These are phyloP conservation scores for Symbiotaphrina buchneri DNA, from an alignment of 495 filamentous ascomycete species.

Conservation along the genomic window DNA sequence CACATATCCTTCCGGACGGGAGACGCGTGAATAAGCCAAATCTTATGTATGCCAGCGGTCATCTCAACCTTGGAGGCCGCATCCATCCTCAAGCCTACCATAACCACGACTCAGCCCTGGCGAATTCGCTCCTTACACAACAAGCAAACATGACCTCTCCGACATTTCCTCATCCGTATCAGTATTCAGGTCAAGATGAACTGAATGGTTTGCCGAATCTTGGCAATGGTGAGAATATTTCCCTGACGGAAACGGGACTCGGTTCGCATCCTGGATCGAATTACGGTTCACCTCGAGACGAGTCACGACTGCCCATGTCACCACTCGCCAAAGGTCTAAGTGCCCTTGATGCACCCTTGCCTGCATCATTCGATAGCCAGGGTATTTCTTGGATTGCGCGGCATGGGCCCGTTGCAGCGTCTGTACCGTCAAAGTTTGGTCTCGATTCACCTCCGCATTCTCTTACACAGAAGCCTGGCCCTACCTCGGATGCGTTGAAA, in stretches of 20 bases:
- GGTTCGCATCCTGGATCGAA: slow-evolving; percentile 53
- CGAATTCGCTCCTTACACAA: slow-evolving; percentile 62
- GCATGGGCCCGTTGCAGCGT: slow-evolving; percentile 78
- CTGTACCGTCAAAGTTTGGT: slow-evolving; percentile 80
- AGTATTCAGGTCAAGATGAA: slow-evolving; percentile 17
- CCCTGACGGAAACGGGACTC: slow-evolving; percentile 28
- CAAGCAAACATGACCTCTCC: slow-evolving; percentile 28
- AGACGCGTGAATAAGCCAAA: slow-evolving; percentile 57
- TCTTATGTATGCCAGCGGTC: slow-evolving; percentile 18
- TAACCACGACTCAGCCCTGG: slow-evolving; percentile 50
- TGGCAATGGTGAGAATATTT: slow-evolving; percentile 21
- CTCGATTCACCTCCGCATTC: slow-evolving; percentile 76
- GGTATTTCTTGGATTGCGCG: slow-evolving; percentile 80
- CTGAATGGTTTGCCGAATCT: slow-evolving; percentile 46
- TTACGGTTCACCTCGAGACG: slow-evolving; percentile 76
- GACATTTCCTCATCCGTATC: slow-evolving; percentile 14
- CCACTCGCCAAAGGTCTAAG: slow-evolving; percentile 46
- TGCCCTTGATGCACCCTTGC: slow-evolving; percentile 83
- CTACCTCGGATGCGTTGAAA: slow-evolving; percentile 51
- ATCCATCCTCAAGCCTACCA: slow-evolving; percentile 45
- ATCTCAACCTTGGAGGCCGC: slow-evolving; percentile 45
- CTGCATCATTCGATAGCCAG: slow-evolving; percentile 91
- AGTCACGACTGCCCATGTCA: slow-evolving; percentile 51
- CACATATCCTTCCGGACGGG: slow-evolving; percentile 85
- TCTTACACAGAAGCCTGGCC: slow-evolving; percentile 26